These are phyloP conservation scores for Panicum virgatum DNA, from an alignment of 202 grass and related monocot species.

Conservation along the genomic window DNA sequence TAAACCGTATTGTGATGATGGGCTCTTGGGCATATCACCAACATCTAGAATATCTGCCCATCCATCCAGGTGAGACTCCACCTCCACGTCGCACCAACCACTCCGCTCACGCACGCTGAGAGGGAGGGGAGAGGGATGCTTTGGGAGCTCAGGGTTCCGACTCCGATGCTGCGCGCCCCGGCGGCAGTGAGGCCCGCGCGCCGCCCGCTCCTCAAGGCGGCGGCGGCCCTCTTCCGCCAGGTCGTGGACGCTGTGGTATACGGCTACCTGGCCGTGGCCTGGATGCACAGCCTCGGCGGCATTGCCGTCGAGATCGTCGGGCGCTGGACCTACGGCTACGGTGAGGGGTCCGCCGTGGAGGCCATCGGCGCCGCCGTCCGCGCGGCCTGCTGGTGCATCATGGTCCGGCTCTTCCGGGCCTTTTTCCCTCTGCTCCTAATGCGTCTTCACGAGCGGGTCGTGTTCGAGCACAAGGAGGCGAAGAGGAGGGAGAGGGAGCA, in stretches of 20 bases:
- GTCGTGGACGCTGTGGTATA: background rate
- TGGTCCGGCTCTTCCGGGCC: background rate
- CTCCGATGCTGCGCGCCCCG: too few species aligned
- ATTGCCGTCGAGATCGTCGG: background rate
- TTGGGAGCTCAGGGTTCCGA: too few species aligned
- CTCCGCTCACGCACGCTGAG: too few species aligned
- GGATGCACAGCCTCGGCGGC: background rate
- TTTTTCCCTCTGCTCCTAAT: background rate
- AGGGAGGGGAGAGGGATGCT: too few species aligned
- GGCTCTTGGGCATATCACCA: too few species aligned
- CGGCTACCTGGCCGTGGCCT: background rate
- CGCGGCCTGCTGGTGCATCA: background rate
- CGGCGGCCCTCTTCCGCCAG: too few species aligned
- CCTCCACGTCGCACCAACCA: too few species aligned
- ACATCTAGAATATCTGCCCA: too few species aligned
- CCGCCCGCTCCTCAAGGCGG: too few species aligned
- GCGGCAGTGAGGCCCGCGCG: too few species aligned
- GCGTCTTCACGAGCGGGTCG: background rate
- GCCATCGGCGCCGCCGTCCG: background rate
- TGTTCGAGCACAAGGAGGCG: background rate
- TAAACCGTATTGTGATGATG: too few species aligned
- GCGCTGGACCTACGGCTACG: slow-evolving; percentile 13
- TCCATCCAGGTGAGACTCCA: too few species aligned
- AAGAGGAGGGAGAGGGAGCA: background rate
- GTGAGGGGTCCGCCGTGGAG: background rate